A percentile compares a stretch with the other conserved stretches of the same genome.
These are phyloP conservation scores for Prorocentrum cordatum DNA, from an alignment of 169 alveolate species.

Conservation along the genomic window DNA sequence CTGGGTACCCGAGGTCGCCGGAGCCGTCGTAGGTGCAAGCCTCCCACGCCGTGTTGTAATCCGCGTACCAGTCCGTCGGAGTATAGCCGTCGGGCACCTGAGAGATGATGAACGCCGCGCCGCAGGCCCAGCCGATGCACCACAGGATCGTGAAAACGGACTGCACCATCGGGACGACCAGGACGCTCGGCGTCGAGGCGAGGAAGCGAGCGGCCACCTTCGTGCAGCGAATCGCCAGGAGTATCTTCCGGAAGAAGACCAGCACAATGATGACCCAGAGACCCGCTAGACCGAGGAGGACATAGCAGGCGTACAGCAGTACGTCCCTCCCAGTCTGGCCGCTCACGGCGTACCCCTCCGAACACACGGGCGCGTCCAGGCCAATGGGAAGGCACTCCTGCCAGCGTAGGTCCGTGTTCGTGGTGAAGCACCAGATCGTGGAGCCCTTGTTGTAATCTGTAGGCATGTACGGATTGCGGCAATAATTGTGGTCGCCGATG, in stretches of 20 bases:
- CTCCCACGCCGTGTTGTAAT: not conserved
- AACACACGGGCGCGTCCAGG: slow-evolving; percentile 18
- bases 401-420: slow-evolving; percentile 25
- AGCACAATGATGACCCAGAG: too few species aligned
- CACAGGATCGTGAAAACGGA: slow-evolving; percentile 7
- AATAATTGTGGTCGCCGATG: not conserved
- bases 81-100: slow-evolving; percentile 61
- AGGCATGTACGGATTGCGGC: slow-evolving; percentile 29
- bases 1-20: not conserved
- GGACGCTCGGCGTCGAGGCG: too few species aligned
- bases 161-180: slow-evolving; percentile 23
- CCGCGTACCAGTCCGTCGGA: not conserved
- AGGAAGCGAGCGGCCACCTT: too few species aligned
- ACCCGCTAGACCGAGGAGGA: too few species aligned
- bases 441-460: slow-evolving; percentile 3
- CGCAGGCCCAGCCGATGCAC: slow-evolving; percentile 34
- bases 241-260: too few species aligned
- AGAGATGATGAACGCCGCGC: slow-evolving; percentile 17
- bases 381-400: slow-evolving; percentile 46
- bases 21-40: not conserved
- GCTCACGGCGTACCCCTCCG: too few species aligned
- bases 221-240: too few species aligned
- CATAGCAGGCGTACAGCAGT: too few species aligned
- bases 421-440: slow-evolving; percentile 60
- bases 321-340: too few species aligned